Percentiles rank a stretch among this genome's conserved stretches.
Conservation (phyloP, 352 stramenopile species). For the Aphanomyces invadans region DNA sequence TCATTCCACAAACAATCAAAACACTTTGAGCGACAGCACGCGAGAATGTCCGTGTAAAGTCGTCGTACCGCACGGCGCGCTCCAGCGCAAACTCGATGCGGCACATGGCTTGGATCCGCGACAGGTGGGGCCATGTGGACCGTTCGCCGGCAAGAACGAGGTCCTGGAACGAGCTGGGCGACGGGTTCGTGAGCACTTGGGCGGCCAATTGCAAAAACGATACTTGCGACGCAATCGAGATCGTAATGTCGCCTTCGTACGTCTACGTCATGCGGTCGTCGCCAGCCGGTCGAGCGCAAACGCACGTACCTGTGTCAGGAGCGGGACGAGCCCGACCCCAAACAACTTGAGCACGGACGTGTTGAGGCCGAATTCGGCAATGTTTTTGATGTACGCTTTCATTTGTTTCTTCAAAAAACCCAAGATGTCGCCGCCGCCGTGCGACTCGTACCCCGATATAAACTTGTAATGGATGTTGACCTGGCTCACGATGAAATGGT, state of each 20-base stretch:
- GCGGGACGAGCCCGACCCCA: slow-evolving; percentile 66
- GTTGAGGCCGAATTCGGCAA: slow-evolving; percentile 77
- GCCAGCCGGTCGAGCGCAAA: slow-evolving; percentile 69
- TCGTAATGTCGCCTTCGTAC: slow-evolving; percentile 98
- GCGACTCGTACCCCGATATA: slow-evolving; percentile 65
- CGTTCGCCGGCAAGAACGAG: slow-evolving; percentile 87
- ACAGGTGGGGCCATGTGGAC: slow-evolving; percentile 89
- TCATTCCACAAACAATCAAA: too few relatives aligned
- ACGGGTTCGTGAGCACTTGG: slow-evolving; percentile 80
- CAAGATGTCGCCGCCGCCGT: slow-evolving; percentile 80
- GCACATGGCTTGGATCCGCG: slow-evolving; percentile 94
- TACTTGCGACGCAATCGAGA: slow-evolving; percentile 90
- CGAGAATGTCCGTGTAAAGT: too few relatives aligned
- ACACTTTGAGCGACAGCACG: too few relatives aligned
- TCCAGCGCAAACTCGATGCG: slow-evolving; percentile 96
- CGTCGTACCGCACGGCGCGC: slow-evolving; percentile 56
- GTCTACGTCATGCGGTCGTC: slow-evolving; percentile 81
- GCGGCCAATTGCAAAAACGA: slow-evolving; percentile 64
- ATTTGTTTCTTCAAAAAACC: slow-evolving; percentile 94
- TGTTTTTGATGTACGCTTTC: slow-evolving; percentile 85
- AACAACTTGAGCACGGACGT: slow-evolving; percentile 78
- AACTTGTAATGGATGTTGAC: slow-evolving; percentile 86
- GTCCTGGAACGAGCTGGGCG: slow-evolving; percentile 42
- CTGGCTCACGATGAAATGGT: slow-evolving; percentile 98
- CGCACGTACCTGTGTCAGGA: slow-evolving; percentile 58